phyloP scores from a whole-genome alignment of 2,329 filamentous ascomycete genomes.

The Trichophyton simii region DNA sequence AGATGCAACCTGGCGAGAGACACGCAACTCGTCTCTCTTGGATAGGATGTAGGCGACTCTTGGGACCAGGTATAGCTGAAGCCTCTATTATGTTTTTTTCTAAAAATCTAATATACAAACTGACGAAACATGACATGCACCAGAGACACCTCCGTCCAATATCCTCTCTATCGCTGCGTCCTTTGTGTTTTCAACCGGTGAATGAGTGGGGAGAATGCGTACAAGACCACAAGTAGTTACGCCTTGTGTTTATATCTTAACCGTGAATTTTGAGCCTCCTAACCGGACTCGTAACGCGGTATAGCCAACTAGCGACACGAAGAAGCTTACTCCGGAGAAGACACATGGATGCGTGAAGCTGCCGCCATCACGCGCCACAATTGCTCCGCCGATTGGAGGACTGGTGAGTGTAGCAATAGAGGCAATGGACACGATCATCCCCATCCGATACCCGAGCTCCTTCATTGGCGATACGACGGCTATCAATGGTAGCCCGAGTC shows the following conservation, averaged over 20 bases:
- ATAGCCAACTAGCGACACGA: not conserved
- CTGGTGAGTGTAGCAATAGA: not conserved
- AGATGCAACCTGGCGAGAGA: too few species aligned
- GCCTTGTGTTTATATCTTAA: not conserved
- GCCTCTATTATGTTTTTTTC: too few species aligned
- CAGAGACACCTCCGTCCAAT: not conserved
- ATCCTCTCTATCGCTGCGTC: not conserved
- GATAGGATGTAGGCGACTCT: not conserved
- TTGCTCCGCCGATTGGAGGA: not conserved
- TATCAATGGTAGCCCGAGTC: not conserved
- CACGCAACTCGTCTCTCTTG: not conserved
- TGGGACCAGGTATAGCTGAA: too few species aligned
- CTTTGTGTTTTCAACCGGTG: not conserved
- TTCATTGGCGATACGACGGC: conserved; percentile 1
- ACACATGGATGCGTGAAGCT: not conserved
- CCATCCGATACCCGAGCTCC: conserved; percentile 2
- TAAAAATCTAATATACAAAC: too few species aligned
- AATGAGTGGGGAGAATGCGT: not conserved
- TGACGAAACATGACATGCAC: not conserved
- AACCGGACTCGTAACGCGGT: not conserved
- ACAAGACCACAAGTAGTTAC: not conserved
- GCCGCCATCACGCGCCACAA: not conserved
- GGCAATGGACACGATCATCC: not conserved
- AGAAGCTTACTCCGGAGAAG: not conserved
- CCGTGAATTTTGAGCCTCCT: not conserved